Percentiles rank a stretch among this genome's conserved stretches.
phyloP scores from a whole-genome alignment of 768 basidiomycete genomes.

The Boletus vermiculosoides region DNA sequence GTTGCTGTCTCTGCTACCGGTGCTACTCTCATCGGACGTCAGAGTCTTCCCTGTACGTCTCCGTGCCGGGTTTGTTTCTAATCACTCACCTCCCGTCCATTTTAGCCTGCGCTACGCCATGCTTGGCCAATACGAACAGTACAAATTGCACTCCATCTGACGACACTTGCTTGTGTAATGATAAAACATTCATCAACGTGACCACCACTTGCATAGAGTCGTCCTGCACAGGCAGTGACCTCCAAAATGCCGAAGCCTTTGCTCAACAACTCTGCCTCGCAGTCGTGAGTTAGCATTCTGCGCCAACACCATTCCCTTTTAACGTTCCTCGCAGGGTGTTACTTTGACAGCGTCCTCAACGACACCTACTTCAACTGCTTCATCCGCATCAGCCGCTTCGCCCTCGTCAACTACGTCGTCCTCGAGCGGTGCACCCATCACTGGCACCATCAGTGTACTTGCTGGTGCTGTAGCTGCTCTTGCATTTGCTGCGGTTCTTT shows the following conservation, averaged over 20 bases:
- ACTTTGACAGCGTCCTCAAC: conserved; percentile 39
- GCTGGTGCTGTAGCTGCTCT: conserved; percentile 10
- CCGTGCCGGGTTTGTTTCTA: neutral
- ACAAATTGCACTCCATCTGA: conserved; percentile 50
- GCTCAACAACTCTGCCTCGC: conserved; percentile 45
- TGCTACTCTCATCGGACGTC: conserved; percentile 20
- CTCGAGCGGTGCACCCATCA: conserved; percentile 7
- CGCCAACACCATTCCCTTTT: neutral
- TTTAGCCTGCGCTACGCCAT: conserved; percentile 52
- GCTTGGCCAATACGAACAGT: conserved; percentile 44
- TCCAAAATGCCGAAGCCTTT: conserved; percentile 39
- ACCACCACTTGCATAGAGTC: conserved; percentile 49
- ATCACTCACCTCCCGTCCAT: neutral
- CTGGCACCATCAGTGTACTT: conserved; percentile 9
- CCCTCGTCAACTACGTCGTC: neutral
- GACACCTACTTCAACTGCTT: conserved; percentile 2
- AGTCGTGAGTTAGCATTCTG: conserved; percentile 41
- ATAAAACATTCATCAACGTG: conserved; percentile 41
- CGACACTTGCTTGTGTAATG: conserved; percentile 57
- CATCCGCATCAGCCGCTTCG: neutral
- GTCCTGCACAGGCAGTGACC: conserved; percentile 48
- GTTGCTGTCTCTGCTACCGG: conserved; percentile 14
- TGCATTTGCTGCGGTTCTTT: conserved; percentile 15
- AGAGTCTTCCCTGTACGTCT: conserved; percentile 25
- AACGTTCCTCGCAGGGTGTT: conserved; percentile 44